phyloP scores from a whole-genome alignment of 2,329 filamentous ascomycete genomes.

The Orbilia oligospora region DNA sequence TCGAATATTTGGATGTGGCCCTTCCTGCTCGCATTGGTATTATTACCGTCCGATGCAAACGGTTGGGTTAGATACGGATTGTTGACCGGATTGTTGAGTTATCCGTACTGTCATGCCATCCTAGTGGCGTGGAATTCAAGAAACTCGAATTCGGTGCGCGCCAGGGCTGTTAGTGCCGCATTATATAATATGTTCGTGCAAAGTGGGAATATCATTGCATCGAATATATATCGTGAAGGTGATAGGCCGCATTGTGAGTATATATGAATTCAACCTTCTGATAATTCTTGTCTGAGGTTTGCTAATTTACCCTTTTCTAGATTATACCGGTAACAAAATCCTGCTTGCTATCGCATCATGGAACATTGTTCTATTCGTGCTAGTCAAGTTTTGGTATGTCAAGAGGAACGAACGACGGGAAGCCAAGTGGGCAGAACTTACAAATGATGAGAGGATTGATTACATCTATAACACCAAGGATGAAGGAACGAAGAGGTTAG shows the following conservation, averaged over 20 bases:
- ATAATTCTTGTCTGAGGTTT: background rate
- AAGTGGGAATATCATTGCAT: constrained; percentile 68
- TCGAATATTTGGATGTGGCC: constrained; percentile 72
- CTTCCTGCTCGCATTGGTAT: constrained; percentile 69
- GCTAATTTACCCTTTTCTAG: constrained; percentile 28
- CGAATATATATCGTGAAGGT: constrained; percentile 73
- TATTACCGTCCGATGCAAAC: constrained; percentile 66
- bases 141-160: constrained; percentile 71
- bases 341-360: constrained; percentile 70
- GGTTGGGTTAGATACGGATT: constrained; percentile 69
- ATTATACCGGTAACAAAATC: constrained; percentile 70
- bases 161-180: constrained; percentile 69
- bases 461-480: constrained; percentile 71
- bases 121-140: constrained; percentile 70
- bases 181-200: constrained; percentile 71
- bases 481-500: constrained; percentile 72
- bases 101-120: constrained; percentile 71
- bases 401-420: constrained; percentile 70
- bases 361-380: constrained; percentile 70
- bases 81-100: constrained; percentile 68
- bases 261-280: background rate
- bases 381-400: constrained; percentile 70
- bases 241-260: constrained; percentile 70
- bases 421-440: constrained; percentile 68
- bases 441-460: constrained; percentile 69